A percentile compares a stretch with the other conserved stretches of the same genome.
These are phyloP conservation scores for Podospora anserina DNA, from an alignment of 495 filamentous ascomycete species.

Conservation along the genomic window DNA sequence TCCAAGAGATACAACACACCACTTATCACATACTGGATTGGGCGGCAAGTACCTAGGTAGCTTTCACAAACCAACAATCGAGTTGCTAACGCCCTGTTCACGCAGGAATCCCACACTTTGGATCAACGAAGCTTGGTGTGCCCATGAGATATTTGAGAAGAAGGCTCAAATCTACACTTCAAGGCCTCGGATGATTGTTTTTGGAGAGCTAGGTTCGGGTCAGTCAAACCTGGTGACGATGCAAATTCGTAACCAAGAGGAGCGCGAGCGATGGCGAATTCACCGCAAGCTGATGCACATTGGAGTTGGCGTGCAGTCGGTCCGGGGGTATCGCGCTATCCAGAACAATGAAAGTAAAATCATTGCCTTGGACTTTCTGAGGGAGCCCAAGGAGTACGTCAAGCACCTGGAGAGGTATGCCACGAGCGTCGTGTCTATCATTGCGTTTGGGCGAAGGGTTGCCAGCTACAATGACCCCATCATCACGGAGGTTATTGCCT, in stretches of 20 bases:
- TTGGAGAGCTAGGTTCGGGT: constrained; percentile 57
- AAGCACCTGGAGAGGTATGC: constrained; percentile 64
- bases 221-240: constrained; percentile 60
- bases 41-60: constrained; percentile 35
- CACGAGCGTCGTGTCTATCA: constrained; percentile 60
- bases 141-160: constrained; percentile 55
- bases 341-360: constrained; percentile 59
- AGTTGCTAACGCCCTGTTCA: not conserved
- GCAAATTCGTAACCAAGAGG: constrained; percentile 44
- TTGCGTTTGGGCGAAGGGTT: constrained; percentile 60
- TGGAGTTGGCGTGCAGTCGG: constrained; percentile 59
- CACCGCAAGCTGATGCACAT: constrained; percentile 61
- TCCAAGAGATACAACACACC: constrained; percentile 53
- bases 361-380: constrained; percentile 51
- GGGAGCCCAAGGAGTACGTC: constrained; percentile 50
- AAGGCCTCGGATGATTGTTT: constrained; percentile 53
- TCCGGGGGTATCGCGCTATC: constrained; percentile 55
- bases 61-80: not conserved
- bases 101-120: constrained; percentile 59
- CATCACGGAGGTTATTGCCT: constrained; percentile 58
- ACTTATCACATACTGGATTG: constrained; percentile 62
- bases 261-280: constrained; percentile 58
- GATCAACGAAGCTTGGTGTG: constrained; percentile 63
- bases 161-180: constrained; percentile 56
- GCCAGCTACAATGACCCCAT: constrained; percentile 57